A percentile compares a stretch with the other conserved stretches of the same genome.
phyloP scores from a whole-genome alignment of 768 basidiomycete species.

The Suillus spraguei region DNA sequence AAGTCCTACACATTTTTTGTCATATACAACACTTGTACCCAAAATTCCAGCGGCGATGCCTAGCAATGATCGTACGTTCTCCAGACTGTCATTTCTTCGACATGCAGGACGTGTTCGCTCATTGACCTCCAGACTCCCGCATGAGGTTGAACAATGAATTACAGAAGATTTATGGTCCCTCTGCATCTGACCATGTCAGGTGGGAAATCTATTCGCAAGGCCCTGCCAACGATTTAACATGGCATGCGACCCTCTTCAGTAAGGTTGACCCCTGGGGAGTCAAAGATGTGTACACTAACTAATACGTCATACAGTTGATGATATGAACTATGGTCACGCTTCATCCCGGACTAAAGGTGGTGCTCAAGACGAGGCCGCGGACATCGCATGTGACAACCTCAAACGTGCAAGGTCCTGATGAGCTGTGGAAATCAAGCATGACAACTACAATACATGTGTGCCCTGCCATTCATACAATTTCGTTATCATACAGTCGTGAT shows the following conservation, averaged over 20 bases:
- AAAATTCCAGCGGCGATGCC: not conserved
- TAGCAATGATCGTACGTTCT: not conserved
- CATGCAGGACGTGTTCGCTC: not conserved
- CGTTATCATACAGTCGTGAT: not conserved
- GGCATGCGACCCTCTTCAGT: not conserved
- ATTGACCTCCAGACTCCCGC: not conserved
- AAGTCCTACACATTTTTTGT: not conserved
- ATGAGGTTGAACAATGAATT: not conserved
- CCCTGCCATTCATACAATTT: no score
- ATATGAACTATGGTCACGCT: not conserved
- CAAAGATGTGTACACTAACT: not conserved
- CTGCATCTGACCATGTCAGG: not conserved
- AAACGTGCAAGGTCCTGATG: not conserved
- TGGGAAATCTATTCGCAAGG: not conserved
- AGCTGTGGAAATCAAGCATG: not conserved
- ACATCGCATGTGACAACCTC: not conserved
- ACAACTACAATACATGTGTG: not conserved
- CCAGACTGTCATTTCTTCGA: not conserved
- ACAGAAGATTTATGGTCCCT: not conserved
- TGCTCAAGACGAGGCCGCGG: not conserved
- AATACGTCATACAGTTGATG: not conserved
- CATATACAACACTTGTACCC: not conserved
- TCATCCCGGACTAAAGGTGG: not conserved
- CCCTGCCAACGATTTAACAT: not conserved
- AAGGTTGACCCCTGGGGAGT: not conserved